Conservation (phyloP, 2,329 filamentous ascomycete species). For the Scytalidium lignicola region DNA sequence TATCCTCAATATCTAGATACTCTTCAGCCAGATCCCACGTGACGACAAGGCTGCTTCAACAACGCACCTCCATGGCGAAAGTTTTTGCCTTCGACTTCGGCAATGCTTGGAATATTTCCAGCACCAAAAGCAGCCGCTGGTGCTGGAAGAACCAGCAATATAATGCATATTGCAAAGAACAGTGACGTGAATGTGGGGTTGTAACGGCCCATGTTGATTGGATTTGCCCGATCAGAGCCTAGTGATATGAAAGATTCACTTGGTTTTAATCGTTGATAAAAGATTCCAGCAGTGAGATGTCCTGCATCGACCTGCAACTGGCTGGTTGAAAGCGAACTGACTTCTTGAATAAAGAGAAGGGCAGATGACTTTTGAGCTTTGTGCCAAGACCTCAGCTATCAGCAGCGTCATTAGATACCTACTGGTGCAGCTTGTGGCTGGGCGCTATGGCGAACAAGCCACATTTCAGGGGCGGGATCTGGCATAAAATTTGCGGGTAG, state of each 20-base stretch:
- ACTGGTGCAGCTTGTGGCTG: too few relatives aligned
- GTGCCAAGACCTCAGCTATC: too few relatives aligned
- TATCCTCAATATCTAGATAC: conserved; percentile 67
- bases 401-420: too few relatives aligned
- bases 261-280: too few relatives aligned
- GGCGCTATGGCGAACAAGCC: not conserved
- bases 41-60: not conserved
- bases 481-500: too few relatives aligned
- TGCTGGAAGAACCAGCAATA: conserved; percentile 52
- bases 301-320: too few relatives aligned
- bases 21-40: not conserved
- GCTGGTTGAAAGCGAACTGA: too few relatives aligned
- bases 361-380: too few relatives aligned
- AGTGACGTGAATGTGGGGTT: conserved; percentile 17
- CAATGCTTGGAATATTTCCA: conserved; percentile 65
- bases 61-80: conserved; percentile 60
- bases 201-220: conserved; percentile 14
- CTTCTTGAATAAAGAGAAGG: too few relatives aligned
- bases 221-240: too few relatives aligned
- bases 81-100: conserved; percentile 55
- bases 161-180: conserved; percentile 45
- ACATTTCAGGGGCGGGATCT: not conserved
- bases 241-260: not conserved
- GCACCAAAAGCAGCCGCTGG: conserved; percentile 60
- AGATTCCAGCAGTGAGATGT: too few relatives aligned